Base-by-base conservation (phyloP, 768 basidiomycete genomes). In the Boletus sensibilis region DNA sequence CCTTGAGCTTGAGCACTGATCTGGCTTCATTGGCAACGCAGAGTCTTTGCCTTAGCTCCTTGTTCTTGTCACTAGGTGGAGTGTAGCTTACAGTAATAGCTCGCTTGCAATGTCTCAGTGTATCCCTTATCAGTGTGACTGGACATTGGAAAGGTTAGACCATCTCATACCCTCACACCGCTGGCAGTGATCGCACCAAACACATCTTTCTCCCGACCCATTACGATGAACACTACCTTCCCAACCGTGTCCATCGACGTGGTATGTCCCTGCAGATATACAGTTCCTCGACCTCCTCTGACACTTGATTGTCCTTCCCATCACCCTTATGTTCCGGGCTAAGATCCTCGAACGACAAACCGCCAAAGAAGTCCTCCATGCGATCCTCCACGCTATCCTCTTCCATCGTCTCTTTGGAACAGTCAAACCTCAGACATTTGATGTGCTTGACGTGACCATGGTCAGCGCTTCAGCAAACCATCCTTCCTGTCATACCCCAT, bases 381-480 rank as follows among this genome's bases (percentile, higher is more conserved):
- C 84, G 4, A 76, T 92, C 50, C 78, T 94, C n/a, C 92, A 93
- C 64, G 78, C 89, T 0, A 87, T 93, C 46, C 75, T 93, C 16
- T 93, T 94, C 67, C 91, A 94, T 66, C 82, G 91, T 9, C 76
- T 92, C 20, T 90, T 93, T 65, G 92, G 91, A 4, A 85, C 83
- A 0, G 80, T 93, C 41, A 90, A 86, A 61, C 87, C 92, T 0
- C 81, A 82, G 61, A 86, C 79, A 2, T 86, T 88, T 56, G 91
- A 93, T 55, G 85, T 93, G 0, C 78, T 92, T 12, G 91, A 93
- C 68, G 84, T 94, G 21, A 92, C 90, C 1, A 87, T 94, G 85
- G 90, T 91, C 50, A 39, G 84, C 60, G 4, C 13, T 39, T 35
- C 38, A n/a, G 1, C 33, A 14, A 18, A 7, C 42, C 9, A 4